Evolutionary conservation across 139 green algal genomes (phyloP), one percentile per base, ranked within the genome.

Genomic region (Pedinophyceae sp.): DNA sequence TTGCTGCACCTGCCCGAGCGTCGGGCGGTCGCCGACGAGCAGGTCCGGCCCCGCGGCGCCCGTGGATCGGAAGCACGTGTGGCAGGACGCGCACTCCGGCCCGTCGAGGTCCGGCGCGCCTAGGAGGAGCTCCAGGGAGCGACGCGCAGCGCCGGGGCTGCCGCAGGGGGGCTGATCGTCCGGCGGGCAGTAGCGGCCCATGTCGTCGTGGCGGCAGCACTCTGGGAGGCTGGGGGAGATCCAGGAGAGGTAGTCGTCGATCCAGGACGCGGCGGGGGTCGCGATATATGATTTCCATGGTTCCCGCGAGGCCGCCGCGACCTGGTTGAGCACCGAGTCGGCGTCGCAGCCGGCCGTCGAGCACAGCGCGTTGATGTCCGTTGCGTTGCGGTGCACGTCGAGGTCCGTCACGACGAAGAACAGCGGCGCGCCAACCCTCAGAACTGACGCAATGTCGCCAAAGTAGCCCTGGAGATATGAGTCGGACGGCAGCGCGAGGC

Each of bases 401-500:
- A 94, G 62, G 27, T 74, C 49, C 13, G 65, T 27, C 10, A 95
- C 77, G 41, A 95, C 82, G 46, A 95, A 60, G 51, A 80, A 80
- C 39, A 95, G 52, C 0, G 86, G 86, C 0, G 86, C 80, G 2
- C 86, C 86, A n/a, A 95, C 86, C 2, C 86, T 59, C 55, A 94
- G 67, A 7, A 72, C 55, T 0, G n/a, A 24, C 20, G 76, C 60
- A 23, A 89, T 62, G 58, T 93, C 79, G 1, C 52, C 27, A 55
- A 82, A 94, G 73, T 93, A 95, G n/a, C 40, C 43, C 67, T 95
- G 85, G 63, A 95, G 71, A 75, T 93, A 95, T 0, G 79, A 92
- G 68, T 95, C 86, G 3, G 63, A 30, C 0, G 86, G 86, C 53
- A 95, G 71, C 1, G 86, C 86, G 27, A 93, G 78, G 4, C 68